phyloP scores from a whole-genome alignment of 805 yeast genomes.

The Sugiyamaella qingdaonensis region DNA sequence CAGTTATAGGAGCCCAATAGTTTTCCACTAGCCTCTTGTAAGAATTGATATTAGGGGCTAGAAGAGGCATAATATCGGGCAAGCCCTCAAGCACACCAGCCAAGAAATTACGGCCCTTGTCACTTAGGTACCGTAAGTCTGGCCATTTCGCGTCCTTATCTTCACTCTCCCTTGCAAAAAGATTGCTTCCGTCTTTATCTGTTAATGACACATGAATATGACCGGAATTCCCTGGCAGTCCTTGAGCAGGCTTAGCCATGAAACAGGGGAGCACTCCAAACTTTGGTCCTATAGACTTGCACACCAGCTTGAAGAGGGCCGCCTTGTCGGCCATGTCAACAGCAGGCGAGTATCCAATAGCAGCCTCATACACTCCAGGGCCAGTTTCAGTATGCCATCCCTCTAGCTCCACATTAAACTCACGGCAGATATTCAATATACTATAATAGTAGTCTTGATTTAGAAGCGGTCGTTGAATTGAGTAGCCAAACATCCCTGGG shows the following conservation, averaged over 20 bases:
- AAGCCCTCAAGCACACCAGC: slow-evolving; percentile 34
- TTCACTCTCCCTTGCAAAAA: slow-evolving; percentile 24
- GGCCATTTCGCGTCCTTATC: slow-evolving; percentile 28
- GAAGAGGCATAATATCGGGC: slow-evolving; percentile 33
- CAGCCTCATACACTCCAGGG: slow-evolving; percentile 36
- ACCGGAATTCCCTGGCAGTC: slow-evolving; percentile 36
- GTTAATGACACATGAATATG: slow-evolving; percentile 32
- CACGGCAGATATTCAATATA: slow-evolving; percentile 22
- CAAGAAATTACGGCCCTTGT: slow-evolving; percentile 29
- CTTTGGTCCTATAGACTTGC: slow-evolving; percentile 28
- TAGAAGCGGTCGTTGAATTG: slow-evolving; percentile 31
- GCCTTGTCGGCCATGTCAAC: slow-evolving; percentile 31
- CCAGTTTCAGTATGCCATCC: slow-evolving; percentile 37
- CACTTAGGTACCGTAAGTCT: slow-evolving; percentile 27
- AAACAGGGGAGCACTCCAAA: slow-evolving; percentile 32
- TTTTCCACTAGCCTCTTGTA: slow-evolving; percentile 34
- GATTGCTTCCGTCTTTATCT: slow-evolving; percentile 26
- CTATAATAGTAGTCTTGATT: slow-evolving; percentile 29
- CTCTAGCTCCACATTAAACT: slow-evolving; percentile 28
- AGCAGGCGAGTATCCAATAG: slow-evolving; percentile 31
- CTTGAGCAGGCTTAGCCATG: slow-evolving; percentile 36
- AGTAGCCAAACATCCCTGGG: slow-evolving; percentile 36
- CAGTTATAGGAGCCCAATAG: slow-evolving; percentile 37
- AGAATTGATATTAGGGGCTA: slow-evolving; percentile 35
- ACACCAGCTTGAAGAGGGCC: slow-evolving; percentile 30